phyloP scores from a whole-genome alignment of 208 protist species.

The Leishmania tarentolae region DNA sequence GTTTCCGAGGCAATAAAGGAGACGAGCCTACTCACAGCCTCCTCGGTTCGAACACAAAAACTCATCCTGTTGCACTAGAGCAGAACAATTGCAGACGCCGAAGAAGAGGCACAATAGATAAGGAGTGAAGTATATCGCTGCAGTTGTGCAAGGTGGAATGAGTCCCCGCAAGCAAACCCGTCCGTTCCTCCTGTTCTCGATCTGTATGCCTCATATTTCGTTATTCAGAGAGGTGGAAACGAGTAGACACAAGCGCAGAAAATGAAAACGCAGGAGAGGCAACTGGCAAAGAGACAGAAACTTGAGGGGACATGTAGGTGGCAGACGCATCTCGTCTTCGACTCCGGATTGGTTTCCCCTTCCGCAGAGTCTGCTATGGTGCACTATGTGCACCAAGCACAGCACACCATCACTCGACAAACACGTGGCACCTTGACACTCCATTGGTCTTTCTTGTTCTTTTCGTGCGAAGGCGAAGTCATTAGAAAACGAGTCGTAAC shows the following conservation, averaged over 20 bases:
- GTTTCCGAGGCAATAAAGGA: constrained; percentile 43
- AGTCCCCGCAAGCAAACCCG: not conserved
- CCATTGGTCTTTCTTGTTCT: not conserved
- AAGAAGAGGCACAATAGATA: constrained; percentile 7
- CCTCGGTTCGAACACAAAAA: constrained; percentile 43
- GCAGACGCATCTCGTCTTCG: not conserved
- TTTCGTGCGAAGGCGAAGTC: not conserved
- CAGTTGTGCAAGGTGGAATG: not conserved
- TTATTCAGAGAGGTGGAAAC: too few species aligned
- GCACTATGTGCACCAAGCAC: not conserved
- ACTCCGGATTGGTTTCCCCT: not conserved
- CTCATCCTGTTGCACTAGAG: constrained; percentile 29
- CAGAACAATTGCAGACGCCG: not conserved
- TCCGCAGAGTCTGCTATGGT: not conserved
- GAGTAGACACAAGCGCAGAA: not conserved
- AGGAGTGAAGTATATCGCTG: not conserved
- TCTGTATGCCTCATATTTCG: not conserved
- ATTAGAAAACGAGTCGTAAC: not conserved
- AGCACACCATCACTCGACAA: not conserved
- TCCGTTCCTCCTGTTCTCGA: not conserved
- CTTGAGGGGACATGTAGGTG: not conserved
- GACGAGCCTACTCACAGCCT: constrained; percentile 65
- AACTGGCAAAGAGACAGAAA: not conserved
- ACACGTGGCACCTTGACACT: too few species aligned
- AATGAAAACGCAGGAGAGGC: not conserved